A percentile compares a stretch with the other conserved stretches of the same genome.
Evolutionary conservation across 441 rosid species (phyloP).

Genomic region (Dalechampia spathulata): DNA sequence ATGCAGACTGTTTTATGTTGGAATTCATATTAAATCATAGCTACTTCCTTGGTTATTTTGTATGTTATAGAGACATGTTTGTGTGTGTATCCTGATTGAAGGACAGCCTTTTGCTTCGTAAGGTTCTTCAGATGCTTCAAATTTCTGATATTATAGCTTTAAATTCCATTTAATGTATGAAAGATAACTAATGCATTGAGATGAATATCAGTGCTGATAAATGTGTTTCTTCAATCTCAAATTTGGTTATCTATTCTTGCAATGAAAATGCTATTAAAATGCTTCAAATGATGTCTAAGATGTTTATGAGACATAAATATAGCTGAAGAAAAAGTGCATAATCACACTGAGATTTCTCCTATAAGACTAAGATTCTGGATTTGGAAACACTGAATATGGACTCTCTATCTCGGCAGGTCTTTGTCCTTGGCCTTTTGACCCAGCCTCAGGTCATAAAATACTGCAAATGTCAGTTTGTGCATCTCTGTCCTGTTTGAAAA

Average conservation of each 20-base stretch:
- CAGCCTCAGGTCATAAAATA: conserved; percentile 3
- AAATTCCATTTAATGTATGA: neutral
- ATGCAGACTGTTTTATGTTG: neutral
- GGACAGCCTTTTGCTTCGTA: neutral
- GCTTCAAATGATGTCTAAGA: neutral
- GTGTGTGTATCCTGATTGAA: neutral
- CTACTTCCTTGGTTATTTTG: neutral
- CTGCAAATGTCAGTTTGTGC: neutral
- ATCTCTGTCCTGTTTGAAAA: too few species aligned
- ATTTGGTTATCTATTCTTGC: neutral
- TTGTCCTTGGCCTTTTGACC: neutral
- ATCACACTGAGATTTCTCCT: neutral
- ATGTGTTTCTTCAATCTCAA: neutral
- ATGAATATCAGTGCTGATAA: neutral
- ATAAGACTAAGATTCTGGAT: neutral
- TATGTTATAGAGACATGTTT: neutral
- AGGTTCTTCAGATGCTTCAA: neutral
- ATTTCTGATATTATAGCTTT: neutral
- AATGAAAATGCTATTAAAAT: too few species aligned
- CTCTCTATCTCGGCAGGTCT: neutral
- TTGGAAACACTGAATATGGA: conserved; percentile 1
- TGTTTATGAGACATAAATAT: conserved; percentile 1
- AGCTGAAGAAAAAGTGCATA: neutral
- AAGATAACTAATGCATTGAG: neutral
- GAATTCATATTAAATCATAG: neutral